A percentile compares a stretch with the other conserved stretches of the same genome.
phyloP scores from a whole-genome alignment of 345 rosid species.

The Eutrema japonicum region DNA sequence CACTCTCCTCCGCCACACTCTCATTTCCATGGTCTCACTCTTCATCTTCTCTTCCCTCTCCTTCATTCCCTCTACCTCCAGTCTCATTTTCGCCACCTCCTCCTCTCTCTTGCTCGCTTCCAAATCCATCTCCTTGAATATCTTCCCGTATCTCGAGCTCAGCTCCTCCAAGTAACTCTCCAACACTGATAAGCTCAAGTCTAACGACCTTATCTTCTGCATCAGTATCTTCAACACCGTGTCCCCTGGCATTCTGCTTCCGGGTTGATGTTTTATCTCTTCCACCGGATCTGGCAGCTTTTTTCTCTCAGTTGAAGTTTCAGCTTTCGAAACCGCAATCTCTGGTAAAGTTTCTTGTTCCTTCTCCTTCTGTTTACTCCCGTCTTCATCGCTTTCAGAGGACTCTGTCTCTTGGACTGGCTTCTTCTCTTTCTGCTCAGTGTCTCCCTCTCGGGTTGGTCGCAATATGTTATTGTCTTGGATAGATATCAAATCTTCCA shows the following conservation, averaged over 20 bases:
- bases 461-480: constrained; percentile 47
- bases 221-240: constrained; percentile 83
- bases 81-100: constrained; percentile 54
- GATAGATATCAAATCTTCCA: constrained; percentile 84
- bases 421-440: constrained; percentile 49
- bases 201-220: constrained; percentile 89
- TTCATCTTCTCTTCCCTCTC: constrained; percentile 56
- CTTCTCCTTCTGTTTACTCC: constrained; percentile 38
- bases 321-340: constrained; percentile 43
- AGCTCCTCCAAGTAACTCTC: constrained; percentile 89
- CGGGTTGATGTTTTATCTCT: constrained; percentile 80
- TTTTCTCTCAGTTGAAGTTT: constrained; percentile 29
- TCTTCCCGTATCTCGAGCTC: constrained; percentile 65
- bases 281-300: constrained; percentile 55
- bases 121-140: constrained; percentile 72
- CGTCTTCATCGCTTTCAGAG: constrained; percentile 41
- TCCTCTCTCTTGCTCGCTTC: constrained; percentile 56
- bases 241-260: constrained; percentile 89
- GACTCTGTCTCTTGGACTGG: constrained; percentile 45
- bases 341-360: constrained; percentile 51
- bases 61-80: constrained; percentile 53
- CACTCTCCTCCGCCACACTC: constrained; percentile 63
- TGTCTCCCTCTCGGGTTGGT: constrained; percentile 36
- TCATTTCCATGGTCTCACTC: constrained; percentile 63
- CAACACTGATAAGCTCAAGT: constrained; percentile 75